Evolutionary conservation across 2,329 filamentous ascomycete species (phyloP), one percentile per base, ranked within the genome.

Genomic region (Claviceps sp.): DNA sequence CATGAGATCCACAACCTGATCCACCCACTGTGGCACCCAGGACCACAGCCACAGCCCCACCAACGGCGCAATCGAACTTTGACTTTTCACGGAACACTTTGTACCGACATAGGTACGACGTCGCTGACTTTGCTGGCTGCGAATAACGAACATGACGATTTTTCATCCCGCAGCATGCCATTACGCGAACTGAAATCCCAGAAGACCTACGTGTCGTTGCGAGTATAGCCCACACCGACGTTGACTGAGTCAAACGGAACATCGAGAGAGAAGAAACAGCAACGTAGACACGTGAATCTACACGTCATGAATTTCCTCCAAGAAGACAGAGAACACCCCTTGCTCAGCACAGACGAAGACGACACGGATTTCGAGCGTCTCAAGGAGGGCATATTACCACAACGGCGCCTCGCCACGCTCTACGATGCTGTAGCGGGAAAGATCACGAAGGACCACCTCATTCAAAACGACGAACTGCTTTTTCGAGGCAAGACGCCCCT

Each of bases 391-490:
- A 6, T 14, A 16, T 40, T 44, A 11, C 40, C 20, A 20, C 62
- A 65, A 14, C 62, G 66, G 44, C 64, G 65, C 16, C 62, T 66
- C 40, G 73, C 76, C 42, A 87, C 75, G 20, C 67, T 89, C 20
- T 89, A 85, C 65, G 85, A 89, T 67, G 84, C 84, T 16, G 82
- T 87, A 51, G 83, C 84, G 67, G 65, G 65, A 53, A 66, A 62
- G 54, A 60, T 67, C 45, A 62, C 58, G 45, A 57, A 59, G 47
- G 55, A 57, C 36, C 54, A 58, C 48, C 56, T 59, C 13, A 55
- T 57, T 22, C 52, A 55, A 47, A 51, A 58, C 43, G 60, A 63
- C 42, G 24, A 18, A 42, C 14, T 18, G 1, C 8, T 18, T 4
- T 42, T 8, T 11, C 42, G 20, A 5, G 16, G 8, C 8, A 47